These are phyloP conservation scores for Candida gorgasii DNA, from an alignment of 805 yeast genomes.

Conservation along the genomic window DNA sequence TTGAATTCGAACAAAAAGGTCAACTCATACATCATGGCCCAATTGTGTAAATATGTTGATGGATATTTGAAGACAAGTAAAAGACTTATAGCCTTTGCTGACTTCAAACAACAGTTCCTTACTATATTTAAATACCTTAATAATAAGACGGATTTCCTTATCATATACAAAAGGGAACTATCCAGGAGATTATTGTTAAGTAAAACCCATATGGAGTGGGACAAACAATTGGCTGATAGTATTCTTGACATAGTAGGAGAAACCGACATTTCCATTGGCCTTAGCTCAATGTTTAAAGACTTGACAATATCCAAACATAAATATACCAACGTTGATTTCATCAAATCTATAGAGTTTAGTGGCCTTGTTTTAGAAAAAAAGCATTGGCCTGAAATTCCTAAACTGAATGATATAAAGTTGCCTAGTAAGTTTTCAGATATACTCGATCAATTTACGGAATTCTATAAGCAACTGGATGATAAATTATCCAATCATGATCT, in stretches of 20 bases:
- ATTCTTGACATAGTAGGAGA: constrained; percentile 32
- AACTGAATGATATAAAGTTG: constrained; percentile 21
- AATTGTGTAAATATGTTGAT: constrained; percentile 35
- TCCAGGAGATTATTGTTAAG: constrained; percentile 34
- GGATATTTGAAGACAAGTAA: constrained; percentile 22
- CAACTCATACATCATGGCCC: constrained; percentile 20
- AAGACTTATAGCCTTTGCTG: constrained; percentile 11
- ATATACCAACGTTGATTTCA: constrained; percentile 13
- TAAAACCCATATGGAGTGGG: constrained; percentile 22
- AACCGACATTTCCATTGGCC: constrained; percentile 23
- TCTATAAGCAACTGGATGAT: constrained; percentile 22
- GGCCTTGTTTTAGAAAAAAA: constrained; percentile 35
- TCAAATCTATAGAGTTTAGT: constrained; percentile 23
- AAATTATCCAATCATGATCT: constrained; percentile 27
- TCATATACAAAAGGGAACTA: constrained; percentile 34
- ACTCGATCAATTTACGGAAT: constrained; percentile 22
- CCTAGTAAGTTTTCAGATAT: constrained; percentile 23
- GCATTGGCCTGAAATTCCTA: constrained; percentile 44
- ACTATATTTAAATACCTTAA: constrained; percentile 33
- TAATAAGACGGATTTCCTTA: constrained; percentile 34
- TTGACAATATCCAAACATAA: constrained; percentile 21
- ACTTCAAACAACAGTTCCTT: constrained; percentile 21
- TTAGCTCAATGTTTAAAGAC: constrained; percentile 38
- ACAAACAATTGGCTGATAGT: constrained; percentile 24
- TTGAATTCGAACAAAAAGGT: constrained; percentile 17